Evolutionary conservation across 495 filamentous ascomycete genomes (phyloP).

Genomic region (Podospora pseudoanserina): DNA sequence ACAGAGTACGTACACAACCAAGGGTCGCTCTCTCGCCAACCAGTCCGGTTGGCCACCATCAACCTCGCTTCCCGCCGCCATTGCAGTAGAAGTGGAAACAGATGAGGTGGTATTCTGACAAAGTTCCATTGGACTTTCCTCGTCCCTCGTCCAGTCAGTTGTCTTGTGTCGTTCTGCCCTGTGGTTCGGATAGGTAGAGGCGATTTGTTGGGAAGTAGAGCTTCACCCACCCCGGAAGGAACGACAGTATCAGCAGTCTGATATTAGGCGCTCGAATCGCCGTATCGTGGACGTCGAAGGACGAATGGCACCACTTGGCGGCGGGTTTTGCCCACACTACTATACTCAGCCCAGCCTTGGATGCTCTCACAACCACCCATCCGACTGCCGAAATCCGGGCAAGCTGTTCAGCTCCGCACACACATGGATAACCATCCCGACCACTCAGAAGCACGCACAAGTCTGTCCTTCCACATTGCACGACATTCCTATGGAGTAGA

Average conservation of each 20-base stretch:
- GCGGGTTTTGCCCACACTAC: neutral
- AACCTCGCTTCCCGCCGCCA: neutral
- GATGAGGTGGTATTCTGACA: conserved; percentile 6
- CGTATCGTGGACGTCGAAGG: neutral
- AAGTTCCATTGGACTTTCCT: neutral
- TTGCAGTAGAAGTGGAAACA: neutral
- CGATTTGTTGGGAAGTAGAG: neutral
- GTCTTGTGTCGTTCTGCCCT: neutral
- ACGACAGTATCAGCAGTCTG: neutral
- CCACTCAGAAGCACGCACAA: neutral
- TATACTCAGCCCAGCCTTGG: conserved; percentile 2
- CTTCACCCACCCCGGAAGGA: neutral
- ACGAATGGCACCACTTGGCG: neutral
- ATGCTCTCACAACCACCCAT: conserved; percentile 7
- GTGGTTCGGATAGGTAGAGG: neutral
- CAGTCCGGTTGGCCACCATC: neutral
- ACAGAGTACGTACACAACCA: neutral
- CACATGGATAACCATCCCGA: neutral
- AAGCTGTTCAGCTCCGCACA: conserved; percentile 18
- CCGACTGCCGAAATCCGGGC: conserved; percentile 28
- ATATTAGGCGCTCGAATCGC: neutral
- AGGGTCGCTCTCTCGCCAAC: neutral
- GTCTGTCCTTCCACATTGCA: neutral
- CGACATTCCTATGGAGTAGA: neutral
- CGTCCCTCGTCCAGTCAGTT: neutral